Percentiles rank a stretch among this genome's conserved stretches.
Conservation (phyloP, 2,329 filamentous ascomycete species). For the Phialophora verrucosa region DNA sequence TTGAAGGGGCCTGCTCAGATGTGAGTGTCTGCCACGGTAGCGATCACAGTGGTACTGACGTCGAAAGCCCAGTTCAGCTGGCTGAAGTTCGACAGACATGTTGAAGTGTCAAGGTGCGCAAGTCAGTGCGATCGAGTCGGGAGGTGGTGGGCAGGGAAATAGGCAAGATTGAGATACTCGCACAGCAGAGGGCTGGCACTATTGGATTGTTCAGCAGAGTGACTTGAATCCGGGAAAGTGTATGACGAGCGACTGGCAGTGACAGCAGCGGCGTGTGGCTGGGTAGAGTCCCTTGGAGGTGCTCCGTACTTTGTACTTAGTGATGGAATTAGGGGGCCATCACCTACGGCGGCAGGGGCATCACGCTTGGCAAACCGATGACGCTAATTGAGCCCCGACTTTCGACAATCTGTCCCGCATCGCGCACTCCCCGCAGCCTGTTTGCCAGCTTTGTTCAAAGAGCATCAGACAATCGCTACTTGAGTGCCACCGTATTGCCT, state of each 20-base stretch:
- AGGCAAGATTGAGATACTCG: slow-evolving; percentile 23
- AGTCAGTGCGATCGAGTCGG: slow-evolving; percentile 16
- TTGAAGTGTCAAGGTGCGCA: slow-evolving; percentile 43
- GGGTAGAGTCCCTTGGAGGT: not conserved
- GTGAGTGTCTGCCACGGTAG: slow-evolving; percentile 12
- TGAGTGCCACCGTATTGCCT: not conserved
- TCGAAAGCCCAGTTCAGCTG: slow-evolving; percentile 88
- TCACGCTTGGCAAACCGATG: not conserved
- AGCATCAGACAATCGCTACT: not conserved
- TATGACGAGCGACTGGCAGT: slow-evolving; percentile 18
- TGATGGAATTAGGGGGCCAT: not conserved
- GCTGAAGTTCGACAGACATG: slow-evolving; percentile 96
- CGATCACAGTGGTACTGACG: slow-evolving; percentile 59
- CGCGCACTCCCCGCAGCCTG: slow-evolving; percentile 16
- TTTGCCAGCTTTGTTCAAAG: not conserved
- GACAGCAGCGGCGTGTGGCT: slow-evolving; percentile 5
- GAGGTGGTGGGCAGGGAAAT: slow-evolving; percentile 11
- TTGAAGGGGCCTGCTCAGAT: slow-evolving; percentile 63
- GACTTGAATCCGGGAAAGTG: slow-evolving; percentile 12
- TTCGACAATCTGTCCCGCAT: not conserved
- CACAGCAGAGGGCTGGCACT: slow-evolving; percentile 33
- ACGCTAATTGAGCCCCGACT: not conserved
- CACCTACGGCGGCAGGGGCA: not conserved
- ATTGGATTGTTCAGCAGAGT: slow-evolving; percentile 31
- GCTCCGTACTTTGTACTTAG: not conserved